phyloP scores from a whole-genome alignment of 1,284 basidiomycete genomes.

The Salmacisia buchloeana region DNA sequence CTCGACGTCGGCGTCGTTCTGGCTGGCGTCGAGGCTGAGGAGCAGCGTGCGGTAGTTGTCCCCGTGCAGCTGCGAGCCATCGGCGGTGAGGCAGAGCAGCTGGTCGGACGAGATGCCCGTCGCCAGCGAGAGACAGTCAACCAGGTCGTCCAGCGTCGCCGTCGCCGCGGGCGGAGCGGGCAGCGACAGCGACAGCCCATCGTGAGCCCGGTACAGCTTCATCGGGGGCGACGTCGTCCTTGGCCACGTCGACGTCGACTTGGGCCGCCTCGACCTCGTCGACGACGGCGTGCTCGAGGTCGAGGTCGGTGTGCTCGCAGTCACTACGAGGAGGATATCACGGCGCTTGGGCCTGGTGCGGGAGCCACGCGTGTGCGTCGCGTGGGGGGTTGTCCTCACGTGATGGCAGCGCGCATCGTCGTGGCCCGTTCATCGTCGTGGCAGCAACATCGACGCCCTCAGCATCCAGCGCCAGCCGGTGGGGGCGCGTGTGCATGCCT shows the following conservation, averaged over 20 bases:
- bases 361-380: too few species aligned
- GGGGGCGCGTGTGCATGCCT: neutral
- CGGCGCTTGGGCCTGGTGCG: too few species aligned
- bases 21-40: constrained; percentile 6
- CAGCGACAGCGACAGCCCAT: constrained; percentile 21
- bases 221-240: constrained; percentile 16
- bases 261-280: neutral
- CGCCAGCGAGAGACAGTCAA: constrained; percentile 44
- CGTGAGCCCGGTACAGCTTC: constrained; percentile 40
- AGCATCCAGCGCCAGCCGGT: too few species aligned
- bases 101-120: constrained; percentile 42
- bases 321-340: too few species aligned
- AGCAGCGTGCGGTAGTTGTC: constrained; percentile 16
- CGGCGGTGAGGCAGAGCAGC: constrained; percentile 46
- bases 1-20: constrained; percentile 13
- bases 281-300: neutral
- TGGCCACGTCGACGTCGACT: neutral
- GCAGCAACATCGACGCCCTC: too few species aligned
- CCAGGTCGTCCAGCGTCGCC: constrained; percentile 41
- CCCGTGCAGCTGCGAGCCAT: constrained; percentile 41
- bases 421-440: too few species aligned
- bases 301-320: neutral
- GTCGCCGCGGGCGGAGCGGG: constrained; percentile 33
- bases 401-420: too few species aligned
- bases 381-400: too few species aligned